Percentiles rank a stretch among this genome's conserved stretches.
These are phyloP conservation scores for Fusarium sp. DNA, from an alignment of 2,329 filamentous ascomycete species.

Conservation along the genomic window DNA sequence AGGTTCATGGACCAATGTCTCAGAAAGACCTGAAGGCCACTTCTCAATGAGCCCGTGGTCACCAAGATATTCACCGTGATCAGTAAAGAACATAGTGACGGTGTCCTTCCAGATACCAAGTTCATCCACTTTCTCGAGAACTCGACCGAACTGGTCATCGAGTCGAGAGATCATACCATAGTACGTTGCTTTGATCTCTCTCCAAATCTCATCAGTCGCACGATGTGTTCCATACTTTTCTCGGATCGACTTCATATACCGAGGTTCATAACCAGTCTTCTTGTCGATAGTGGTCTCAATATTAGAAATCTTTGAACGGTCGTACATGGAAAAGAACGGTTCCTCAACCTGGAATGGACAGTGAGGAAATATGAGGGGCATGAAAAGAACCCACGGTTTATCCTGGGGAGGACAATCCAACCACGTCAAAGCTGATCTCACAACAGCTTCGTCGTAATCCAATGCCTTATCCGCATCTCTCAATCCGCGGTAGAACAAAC, in stretches of 20 bases:
- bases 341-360: slow-evolving; percentile 61
- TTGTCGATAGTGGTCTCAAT: slow-evolving; percentile 11
- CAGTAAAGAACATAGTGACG: slow-evolving; percentile 57
- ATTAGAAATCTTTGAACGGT: slow-evolving; percentile 45
- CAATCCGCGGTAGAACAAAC: slow-evolving; percentile 56
- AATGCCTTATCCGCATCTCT: slow-evolving; percentile 50
- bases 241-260: slow-evolving; percentile 55
- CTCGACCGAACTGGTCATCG: slow-evolving; percentile 58
- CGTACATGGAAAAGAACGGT: slow-evolving; percentile 60
- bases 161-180: slow-evolving; percentile 60
- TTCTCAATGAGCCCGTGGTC: slow-evolving; percentile 61
- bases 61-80: slow-evolving; percentile 60
- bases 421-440: slow-evolving; percentile 56
- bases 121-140: slow-evolving; percentile 50
- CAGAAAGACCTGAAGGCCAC: slow-evolving; percentile 58
- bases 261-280: slow-evolving; percentile 56
- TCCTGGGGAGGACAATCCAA: slow-evolving; percentile 54
- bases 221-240: slow-evolving; percentile 52
- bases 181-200: slow-evolving; percentile 57
- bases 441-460: slow-evolving; percentile 59
- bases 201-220: slow-evolving; percentile 56
- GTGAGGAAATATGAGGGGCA: slow-evolving; percentile 58
- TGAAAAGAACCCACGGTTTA: slow-evolving; percentile 56
- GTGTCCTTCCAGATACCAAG: slow-evolving; percentile 52
- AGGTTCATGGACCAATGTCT: slow-evolving; percentile 56